Percentiles rank a stretch among this genome's conserved stretches.
Conservation (phyloP, 805 yeast species). For the Myxozyma sirexii region DNA sequence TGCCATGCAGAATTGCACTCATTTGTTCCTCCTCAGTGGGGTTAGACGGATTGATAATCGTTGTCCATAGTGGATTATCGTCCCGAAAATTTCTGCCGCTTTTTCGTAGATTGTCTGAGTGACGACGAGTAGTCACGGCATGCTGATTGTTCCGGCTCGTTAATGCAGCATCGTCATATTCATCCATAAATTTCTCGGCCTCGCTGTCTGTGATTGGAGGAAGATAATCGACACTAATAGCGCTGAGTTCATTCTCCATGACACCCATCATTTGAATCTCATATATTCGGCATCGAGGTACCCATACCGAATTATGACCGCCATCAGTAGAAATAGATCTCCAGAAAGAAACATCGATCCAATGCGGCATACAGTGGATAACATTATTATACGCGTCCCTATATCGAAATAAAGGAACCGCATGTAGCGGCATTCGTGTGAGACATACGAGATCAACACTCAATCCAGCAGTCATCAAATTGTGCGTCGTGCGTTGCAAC, state of each 20-base stretch:
- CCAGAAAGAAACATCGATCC: conserved; percentile 96
- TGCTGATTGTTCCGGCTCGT: background rate
- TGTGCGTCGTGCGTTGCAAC: conserved; percentile 71
- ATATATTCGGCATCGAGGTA: conserved; percentile 91
- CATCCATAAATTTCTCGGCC: conserved; percentile 64
- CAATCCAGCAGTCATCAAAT: conserved; percentile 74
- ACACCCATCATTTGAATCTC: conserved; percentile 98
- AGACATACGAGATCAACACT: conserved; percentile 88
- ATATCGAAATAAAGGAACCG: conserved; percentile 84
- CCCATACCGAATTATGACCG: conserved; percentile 54
- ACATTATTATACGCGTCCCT: conserved; percentile 31
- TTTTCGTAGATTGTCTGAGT: conserved; percentile 14
- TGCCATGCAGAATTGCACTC: conserved; percentile 64
- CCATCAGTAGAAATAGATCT: conserved; percentile 51
- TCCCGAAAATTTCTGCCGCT: conserved; percentile 18
- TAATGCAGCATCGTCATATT: conserved; percentile 55
- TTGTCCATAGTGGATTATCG: conserved; percentile 56
- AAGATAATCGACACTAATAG: conserved; percentile 66
- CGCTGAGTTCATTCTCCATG: conserved; percentile 84
- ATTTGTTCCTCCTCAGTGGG: conserved; percentile 59
- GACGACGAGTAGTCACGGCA: conserved; percentile 5
- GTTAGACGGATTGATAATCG: conserved; percentile 75
- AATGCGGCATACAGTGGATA: conserved; percentile 80
- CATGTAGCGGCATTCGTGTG: conserved; percentile 88
- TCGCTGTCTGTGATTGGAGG: conserved; percentile 39